phyloP scores from a whole-genome alignment of 179 eudicot species.

The Actinidia arguta region DNA sequence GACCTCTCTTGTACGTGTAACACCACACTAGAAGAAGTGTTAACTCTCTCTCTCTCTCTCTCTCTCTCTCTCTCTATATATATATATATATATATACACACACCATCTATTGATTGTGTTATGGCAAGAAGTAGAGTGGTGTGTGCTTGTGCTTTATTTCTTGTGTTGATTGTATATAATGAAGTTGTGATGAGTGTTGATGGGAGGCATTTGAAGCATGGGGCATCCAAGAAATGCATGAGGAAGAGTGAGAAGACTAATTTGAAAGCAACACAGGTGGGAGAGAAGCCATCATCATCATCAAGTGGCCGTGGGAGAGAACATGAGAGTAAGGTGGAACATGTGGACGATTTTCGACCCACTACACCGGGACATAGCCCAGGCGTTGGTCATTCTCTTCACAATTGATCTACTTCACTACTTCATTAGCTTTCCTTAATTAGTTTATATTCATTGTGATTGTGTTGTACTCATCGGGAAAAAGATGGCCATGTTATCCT shows the following conservation, averaged over 20 bases:
- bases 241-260: not conserved
- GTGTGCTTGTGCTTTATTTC: conserved; percentile 19
- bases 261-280: not conserved
- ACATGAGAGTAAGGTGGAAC: conserved; percentile 21
- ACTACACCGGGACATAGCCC: conserved; percentile 48
- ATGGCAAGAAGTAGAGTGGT: conserved; percentile 23
- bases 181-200: conserved; percentile 27
- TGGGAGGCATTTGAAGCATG: conserved; percentile 38
- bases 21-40: no score
- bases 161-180: conserved; percentile 27
- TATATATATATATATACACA: not conserved
- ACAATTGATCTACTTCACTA: conserved; percentile 21
- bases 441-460: not conserved
- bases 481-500: no score
- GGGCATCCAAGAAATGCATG: conserved; percentile 24
- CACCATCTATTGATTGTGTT: no score
- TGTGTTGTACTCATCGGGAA: no score
- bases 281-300: not conserved
- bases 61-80: conserved; percentile 18
- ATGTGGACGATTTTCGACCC: conserved; percentile 37
- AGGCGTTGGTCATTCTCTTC: conserved; percentile 43
- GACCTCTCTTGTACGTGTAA: no score
- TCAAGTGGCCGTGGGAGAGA: not conserved
- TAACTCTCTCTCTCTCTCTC: conserved; percentile 12
- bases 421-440: no score